These are phyloP conservation scores for Paraphaeosphaeria sporulosa DNA, from an alignment of 2,329 filamentous ascomycete species.

Conservation along the genomic window DNA sequence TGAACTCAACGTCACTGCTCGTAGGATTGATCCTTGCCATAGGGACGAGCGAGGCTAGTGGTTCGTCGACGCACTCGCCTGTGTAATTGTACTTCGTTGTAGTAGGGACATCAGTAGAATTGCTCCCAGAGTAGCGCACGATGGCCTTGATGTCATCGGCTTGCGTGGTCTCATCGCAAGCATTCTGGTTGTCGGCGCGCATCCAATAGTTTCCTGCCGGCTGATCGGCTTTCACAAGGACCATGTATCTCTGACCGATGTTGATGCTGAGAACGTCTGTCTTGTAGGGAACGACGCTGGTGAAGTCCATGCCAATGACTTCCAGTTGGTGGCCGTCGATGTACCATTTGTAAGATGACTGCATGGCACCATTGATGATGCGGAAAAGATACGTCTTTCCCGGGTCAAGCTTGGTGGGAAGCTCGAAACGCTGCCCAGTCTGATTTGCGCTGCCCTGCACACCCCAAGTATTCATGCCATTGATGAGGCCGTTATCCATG, in stretches of 20 bases:
- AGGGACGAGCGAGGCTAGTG: no score
- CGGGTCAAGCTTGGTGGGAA: slow-evolving; percentile 41
- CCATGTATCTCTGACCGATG: slow-evolving; percentile 40
- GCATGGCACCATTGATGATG: slow-evolving; percentile 50
- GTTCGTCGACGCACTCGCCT: no score
- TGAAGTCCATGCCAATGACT: slow-evolving; percentile 50
- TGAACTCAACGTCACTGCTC: no score
- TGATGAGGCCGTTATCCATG: slow-evolving; percentile 29
- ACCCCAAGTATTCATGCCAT: slow-evolving; percentile 18
- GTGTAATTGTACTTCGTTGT: no score
- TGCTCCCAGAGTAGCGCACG: no score
- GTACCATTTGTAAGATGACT: slow-evolving; percentile 42
- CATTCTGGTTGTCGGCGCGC: no score
- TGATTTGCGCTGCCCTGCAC: slow-evolving; percentile 9
- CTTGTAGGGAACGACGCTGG: slow-evolving; percentile 47
- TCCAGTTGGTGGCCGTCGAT: slow-evolving; percentile 51
- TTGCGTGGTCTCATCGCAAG: no score
- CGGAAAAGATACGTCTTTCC: slow-evolving; percentile 51
- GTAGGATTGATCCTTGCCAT: no score
- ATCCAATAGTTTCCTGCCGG: no score
- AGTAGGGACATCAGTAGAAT: no score
- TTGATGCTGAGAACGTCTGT: slow-evolving; percentile 47
- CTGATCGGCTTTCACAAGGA: slow-evolving; percentile 35
- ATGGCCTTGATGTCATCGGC: no score
- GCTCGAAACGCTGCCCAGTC: slow-evolving; percentile 17